Base-by-base conservation (phyloP, 2,329 filamentous ascomycete genomes). In the Neodidymelliopsis sp. region DNA sequence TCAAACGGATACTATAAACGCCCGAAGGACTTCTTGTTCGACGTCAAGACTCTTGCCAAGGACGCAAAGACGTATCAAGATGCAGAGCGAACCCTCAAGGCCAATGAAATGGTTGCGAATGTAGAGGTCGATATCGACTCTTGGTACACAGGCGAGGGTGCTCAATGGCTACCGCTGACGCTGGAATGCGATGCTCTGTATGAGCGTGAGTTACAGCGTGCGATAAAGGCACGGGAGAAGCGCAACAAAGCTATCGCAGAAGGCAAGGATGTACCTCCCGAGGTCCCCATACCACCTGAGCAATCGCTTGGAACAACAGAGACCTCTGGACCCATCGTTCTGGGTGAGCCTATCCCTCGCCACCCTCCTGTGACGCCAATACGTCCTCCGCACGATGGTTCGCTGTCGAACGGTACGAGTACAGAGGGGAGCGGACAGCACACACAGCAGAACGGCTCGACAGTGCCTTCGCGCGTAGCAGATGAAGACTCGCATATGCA, bases 1-100 rank as follows among this genome's bases (percentile, higher is more conserved):
- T 95, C 91, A 4, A 97, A 99, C 70, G 94, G 94, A 4, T 99
- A 91, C 74, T 99, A 99, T 74, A 90, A 91, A 61, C 85, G 92
- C 9, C 90, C 92, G 0, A 87, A 87, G 62, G 93, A 97, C 69
- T 99, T 97, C 67, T 75, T 96, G 39, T 86, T 86, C 29, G 94
- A 99, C 69, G 90, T 97, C 63, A 90, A 88, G 69, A 84, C 87
- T 25, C 77, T 99, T 4, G 87, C 88, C 16, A 93, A 90, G 69
- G 94, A 99, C 74, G 87, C 92, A 9, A 89, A 86, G 67, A 86
- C 85, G 9, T 83, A 86, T 49, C 90, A 88, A n/a, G 93, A 97
- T 63, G 85, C 87, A 61, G 89, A 96, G 54, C 82, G 91, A 29
- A 85, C 87, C 2, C 77, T 97, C 42, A 94, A 92, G 70, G 92